These are phyloP conservation scores for Epichloe festucae DNA, from an alignment of 2,329 filamentous ascomycete species.

Conservation along the genomic window DNA sequence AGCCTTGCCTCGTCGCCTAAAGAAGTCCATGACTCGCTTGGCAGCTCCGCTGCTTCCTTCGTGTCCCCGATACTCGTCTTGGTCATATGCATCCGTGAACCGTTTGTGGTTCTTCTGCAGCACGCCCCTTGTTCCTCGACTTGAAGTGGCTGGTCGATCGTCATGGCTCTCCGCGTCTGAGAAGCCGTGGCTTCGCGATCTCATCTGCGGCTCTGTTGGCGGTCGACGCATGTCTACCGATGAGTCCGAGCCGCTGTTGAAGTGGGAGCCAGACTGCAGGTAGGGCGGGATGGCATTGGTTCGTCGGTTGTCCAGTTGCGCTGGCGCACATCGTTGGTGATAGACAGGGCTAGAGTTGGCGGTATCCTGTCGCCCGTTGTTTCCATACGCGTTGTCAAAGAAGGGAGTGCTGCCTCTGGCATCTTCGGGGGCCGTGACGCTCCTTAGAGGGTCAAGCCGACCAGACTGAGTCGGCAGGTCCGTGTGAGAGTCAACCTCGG, in stretches of 20 bases:
- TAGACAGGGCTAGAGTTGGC: slow-evolving; percentile 23
- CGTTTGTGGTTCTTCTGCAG: slow-evolving; percentile 78
- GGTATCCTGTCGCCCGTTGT: slow-evolving; percentile 22
- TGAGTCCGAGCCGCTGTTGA: slow-evolving; percentile 40
- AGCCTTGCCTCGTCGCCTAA: slow-evolving; percentile 73
- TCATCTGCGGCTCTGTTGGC: slow-evolving; percentile 24
- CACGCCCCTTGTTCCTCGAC: slow-evolving; percentile 37
- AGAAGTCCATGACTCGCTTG: slow-evolving; percentile 96
- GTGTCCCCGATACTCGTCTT: slow-evolving; percentile 51
- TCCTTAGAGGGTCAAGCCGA: slow-evolving; percentile 16
- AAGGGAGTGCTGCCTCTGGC: slow-evolving; percentile 23
- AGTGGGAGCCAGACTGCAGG: slow-evolving; percentile 29
- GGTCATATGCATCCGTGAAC: slow-evolving; percentile 82
- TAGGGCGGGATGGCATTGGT: slow-evolving; percentile 34
- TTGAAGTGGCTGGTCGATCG: slow-evolving; percentile 23
- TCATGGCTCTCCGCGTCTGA: slow-evolving; percentile 30
- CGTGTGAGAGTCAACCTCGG: slow-evolving; percentile 37
- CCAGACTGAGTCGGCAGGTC: slow-evolving; percentile 39
- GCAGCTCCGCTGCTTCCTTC: slow-evolving; percentile 78
- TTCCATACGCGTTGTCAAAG: slow-evolving; percentile 27
- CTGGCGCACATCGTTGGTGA: slow-evolving; percentile 29
- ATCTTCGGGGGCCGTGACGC: slow-evolving; percentile 23
- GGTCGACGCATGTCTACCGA: slow-evolving; percentile 36
- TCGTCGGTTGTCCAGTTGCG: slow-evolving; percentile 25
- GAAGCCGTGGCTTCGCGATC: slow-evolving; percentile 31